A percentile compares a stretch with the other conserved stretches of the same genome.
These are phyloP conservation scores for Pythium brachiatum DNA, from an alignment of 352 stramenopile genomes.

Conservation along the genomic window DNA sequence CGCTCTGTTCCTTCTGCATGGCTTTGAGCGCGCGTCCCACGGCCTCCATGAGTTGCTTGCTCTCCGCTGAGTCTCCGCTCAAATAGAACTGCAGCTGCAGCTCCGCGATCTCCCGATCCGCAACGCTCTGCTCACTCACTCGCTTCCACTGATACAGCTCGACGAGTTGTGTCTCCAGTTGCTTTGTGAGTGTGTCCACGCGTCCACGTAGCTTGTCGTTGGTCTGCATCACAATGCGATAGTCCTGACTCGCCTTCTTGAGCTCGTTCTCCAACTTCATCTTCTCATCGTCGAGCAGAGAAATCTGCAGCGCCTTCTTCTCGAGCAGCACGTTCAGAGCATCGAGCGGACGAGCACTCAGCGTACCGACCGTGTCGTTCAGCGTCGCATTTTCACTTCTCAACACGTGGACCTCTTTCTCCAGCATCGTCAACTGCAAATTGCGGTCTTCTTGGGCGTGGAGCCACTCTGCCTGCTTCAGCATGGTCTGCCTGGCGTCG, in stretches of 20 bases:
- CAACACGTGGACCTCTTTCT: slow-evolving; percentile 48
- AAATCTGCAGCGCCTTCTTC: slow-evolving; percentile 47
- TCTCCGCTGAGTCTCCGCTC: slow-evolving; percentile 20
- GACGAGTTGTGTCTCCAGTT: background rate
- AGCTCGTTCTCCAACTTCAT: slow-evolving; percentile 21
- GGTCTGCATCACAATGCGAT: slow-evolving; percentile 20
- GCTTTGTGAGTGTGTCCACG: slow-evolving; percentile 22
- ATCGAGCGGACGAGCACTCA: slow-evolving; percentile 58
- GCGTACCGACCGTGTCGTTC: slow-evolving; percentile 39
- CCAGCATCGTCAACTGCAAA: slow-evolving; percentile 30
- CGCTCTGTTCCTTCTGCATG: slow-evolving; percentile 33
- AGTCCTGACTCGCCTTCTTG: slow-evolving; percentile 25
- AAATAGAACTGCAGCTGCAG: slow-evolving; percentile 62
- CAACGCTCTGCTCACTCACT: slow-evolving; percentile 32
- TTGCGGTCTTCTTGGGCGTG: slow-evolving; percentile 35
- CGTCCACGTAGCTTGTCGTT: slow-evolving; percentile 24
- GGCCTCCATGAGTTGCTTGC: slow-evolving; percentile 48
- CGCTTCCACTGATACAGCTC: slow-evolving; percentile 25
- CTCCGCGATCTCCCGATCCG: slow-evolving; percentile 50
- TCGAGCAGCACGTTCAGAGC: slow-evolving; percentile 37
- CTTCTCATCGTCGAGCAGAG: slow-evolving; percentile 40
- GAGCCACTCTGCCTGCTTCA: slow-evolving; percentile 36
- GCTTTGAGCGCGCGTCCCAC: slow-evolving; percentile 50
- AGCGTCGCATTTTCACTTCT: slow-evolving; percentile 54
- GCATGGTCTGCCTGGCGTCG: slow-evolving; percentile 37